Evolutionary conservation across 1,139 yeast species (phyloP).

Genomic region (Zygotorulaspora mrakii): DNA sequence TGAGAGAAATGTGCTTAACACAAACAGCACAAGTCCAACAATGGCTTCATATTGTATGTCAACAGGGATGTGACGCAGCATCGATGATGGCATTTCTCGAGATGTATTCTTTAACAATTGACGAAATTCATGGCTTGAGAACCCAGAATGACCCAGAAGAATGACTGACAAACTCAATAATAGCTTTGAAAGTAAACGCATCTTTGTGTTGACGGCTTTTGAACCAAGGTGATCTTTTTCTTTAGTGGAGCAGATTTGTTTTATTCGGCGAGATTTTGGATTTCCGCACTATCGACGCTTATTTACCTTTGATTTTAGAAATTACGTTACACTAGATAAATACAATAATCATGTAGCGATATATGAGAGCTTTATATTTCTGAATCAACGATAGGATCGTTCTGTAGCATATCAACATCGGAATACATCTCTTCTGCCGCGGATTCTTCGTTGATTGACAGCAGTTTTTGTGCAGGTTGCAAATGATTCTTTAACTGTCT

Average conservation of each 20-base stretch:
- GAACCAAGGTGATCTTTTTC: neutral
- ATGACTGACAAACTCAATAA: constrained; percentile 23
- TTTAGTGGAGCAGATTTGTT: too few species aligned
- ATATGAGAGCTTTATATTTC: constrained; percentile 9
- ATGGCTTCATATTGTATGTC: constrained; percentile 33
- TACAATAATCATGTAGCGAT: neutral
- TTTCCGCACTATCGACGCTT: too few species aligned
- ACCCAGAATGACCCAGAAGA: constrained; percentile 34
- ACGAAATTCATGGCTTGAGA: constrained; percentile 36
- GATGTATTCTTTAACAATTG: constrained; percentile 24
- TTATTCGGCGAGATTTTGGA: too few species aligned
- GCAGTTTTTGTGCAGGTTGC: constrained; percentile 2
- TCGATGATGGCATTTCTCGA: constrained; percentile 5
- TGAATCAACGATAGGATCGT: constrained; percentile 16
- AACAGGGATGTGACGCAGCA: constrained; percentile 22
- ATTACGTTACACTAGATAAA: too few species aligned
- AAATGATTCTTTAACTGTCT: constrained; percentile 1
- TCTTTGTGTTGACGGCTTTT: constrained; percentile 1
- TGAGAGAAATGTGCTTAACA: constrained; percentile 28
- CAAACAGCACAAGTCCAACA: constrained; percentile 26
- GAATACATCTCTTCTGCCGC: constrained; percentile 11
- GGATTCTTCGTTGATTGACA: constrained; percentile 2
- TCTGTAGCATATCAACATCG: constrained; percentile 12
- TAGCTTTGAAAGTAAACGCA: constrained; percentile 23
- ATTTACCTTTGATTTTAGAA: too few species aligned